Evolutionary conservation across 192 early-diverging fungal genomes (phyloP).

Genomic region (Gryganskiella cystojenkinii): DNA sequence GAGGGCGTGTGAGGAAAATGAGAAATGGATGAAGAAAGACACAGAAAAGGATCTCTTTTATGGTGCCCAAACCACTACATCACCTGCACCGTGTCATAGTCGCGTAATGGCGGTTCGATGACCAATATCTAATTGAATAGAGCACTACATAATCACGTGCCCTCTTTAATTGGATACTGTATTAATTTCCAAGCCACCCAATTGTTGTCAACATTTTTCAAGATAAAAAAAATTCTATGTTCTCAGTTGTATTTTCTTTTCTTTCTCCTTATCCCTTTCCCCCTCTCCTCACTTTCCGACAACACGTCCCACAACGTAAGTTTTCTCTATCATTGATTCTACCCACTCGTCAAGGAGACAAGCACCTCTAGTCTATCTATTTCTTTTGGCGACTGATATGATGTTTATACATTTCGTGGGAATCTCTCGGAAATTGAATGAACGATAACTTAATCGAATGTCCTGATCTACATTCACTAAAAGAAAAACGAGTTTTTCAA

Average conservation of each 20-base stretch:
- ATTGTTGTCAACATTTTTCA: background rate
- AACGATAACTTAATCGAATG: conserved; percentile 53
- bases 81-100: conserved; percentile 1
- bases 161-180: too few species aligned
- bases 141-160: too few species aligned
- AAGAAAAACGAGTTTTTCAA: background rate
- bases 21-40: background rate
- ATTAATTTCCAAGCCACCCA: background rate
- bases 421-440: conserved; percentile 58
- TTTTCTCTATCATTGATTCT: background rate
- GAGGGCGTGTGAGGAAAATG: background rate
- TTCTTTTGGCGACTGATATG: conserved; percentile 33
- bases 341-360: too few species aligned
- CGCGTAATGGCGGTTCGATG: conserved; percentile 1
- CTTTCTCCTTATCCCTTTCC: conserved; percentile 1
- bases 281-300: background rate
- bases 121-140: too few species aligned
- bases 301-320: conserved; percentile 1
- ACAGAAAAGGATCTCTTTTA: background rate
- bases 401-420: conserved; percentile 55
- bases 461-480: conserved; percentile 42
- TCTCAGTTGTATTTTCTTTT: conserved; percentile 4
- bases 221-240: background rate
- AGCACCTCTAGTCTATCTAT: too few species aligned
- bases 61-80: background rate